Percentiles rank a stretch among this genome's conserved stretches.
Evolutionary conservation across 331 rosid genomes (phyloP).

Genomic region (Acacia pycnantha): DNA sequence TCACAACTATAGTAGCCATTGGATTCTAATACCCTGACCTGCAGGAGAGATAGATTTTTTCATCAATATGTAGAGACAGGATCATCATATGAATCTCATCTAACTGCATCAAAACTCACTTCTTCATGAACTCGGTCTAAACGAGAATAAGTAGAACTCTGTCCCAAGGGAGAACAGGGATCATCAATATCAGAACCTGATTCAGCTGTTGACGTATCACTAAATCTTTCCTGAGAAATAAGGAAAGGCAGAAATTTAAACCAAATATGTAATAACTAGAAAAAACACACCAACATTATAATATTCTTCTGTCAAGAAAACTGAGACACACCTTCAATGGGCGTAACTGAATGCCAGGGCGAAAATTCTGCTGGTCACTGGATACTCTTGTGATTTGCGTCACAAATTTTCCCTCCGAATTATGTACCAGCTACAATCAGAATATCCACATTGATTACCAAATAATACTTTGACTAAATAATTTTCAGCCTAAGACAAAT

Average conservation of each 20-base stretch:
- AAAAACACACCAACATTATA: conserved; percentile 8
- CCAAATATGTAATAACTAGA: not conserved
- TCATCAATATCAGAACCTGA: conserved; percentile 69
- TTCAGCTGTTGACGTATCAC: conserved; percentile 61
- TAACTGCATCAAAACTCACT: conserved; percentile 44
- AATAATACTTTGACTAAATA: not conserved
- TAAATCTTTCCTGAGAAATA: conserved; percentile 51
- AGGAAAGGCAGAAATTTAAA: conserved; percentile 9
- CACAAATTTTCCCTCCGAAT: conserved; percentile 57
- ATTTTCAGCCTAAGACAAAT: conserved; percentile 14
- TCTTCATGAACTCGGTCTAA: conserved; percentile 73
- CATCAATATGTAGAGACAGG: conserved; percentile 13
- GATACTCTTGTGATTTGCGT: conserved; percentile 53
- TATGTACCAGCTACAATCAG: conserved; percentile 62
- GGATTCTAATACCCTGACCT: conserved; percentile 50
- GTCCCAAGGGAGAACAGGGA: conserved; percentile 52
- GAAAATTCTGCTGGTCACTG: conserved; percentile 43
- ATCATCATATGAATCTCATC: conserved; percentile 2
- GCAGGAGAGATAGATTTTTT: conserved; percentile 23
- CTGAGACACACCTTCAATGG: conserved; percentile 48
- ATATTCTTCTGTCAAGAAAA: conserved; percentile 11
- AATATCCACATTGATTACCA: conserved; percentile 17
- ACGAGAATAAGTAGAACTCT: conserved; percentile 46
- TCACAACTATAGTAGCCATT: conserved; percentile 57
- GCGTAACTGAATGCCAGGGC: conserved; percentile 35